Evolutionary conservation across 805 yeast species (phyloP).

Genomic region (Schwanniomyces occidentalis): DNA sequence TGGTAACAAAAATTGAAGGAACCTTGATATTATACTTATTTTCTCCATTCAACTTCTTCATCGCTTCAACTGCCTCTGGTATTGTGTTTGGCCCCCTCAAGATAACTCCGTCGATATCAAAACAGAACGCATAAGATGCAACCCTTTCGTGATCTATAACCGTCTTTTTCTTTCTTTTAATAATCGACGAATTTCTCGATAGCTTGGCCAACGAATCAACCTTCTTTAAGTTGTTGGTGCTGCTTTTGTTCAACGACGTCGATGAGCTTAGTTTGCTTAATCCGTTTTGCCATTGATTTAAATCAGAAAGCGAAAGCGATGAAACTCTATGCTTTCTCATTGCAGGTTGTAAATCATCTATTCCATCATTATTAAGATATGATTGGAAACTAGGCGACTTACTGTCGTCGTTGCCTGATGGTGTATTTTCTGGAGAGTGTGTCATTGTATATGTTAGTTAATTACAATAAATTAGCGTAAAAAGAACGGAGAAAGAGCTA

Average conservation of each 20-base stretch:
- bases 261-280: conserved; percentile 40
- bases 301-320: conserved; percentile 65
- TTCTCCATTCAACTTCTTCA: conserved; percentile 71
- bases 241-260: conserved; percentile 35
- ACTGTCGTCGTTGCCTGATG: conserved; percentile 10
- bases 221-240: conserved; percentile 39
- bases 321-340: conserved; percentile 63
- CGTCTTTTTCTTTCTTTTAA: conserved; percentile 47
- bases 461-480: background rate
- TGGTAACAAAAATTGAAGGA: conserved; percentile 84
- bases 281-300: conserved; percentile 60
- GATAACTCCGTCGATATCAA: conserved; percentile 91
- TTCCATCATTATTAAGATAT: conserved; percentile 71
- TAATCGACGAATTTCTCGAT: conserved; percentile 46
- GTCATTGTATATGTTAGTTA: background rate
- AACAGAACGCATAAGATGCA: conserved; percentile 85
- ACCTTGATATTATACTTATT: conserved; percentile 76
- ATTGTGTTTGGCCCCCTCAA: conserved; percentile 83
- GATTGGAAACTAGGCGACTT: conserved; percentile 40
- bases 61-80: conserved; percentile 75
- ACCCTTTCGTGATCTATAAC: conserved; percentile 70
- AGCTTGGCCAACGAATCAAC: conserved; percentile 47
- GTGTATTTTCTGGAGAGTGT: conserved; percentile 4
- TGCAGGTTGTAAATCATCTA: conserved; percentile 64
- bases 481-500: too few relatives aligned